Evolutionary conservation across 768 basidiomycete species (phyloP).

Genomic region (Boletus huronensis): DNA sequence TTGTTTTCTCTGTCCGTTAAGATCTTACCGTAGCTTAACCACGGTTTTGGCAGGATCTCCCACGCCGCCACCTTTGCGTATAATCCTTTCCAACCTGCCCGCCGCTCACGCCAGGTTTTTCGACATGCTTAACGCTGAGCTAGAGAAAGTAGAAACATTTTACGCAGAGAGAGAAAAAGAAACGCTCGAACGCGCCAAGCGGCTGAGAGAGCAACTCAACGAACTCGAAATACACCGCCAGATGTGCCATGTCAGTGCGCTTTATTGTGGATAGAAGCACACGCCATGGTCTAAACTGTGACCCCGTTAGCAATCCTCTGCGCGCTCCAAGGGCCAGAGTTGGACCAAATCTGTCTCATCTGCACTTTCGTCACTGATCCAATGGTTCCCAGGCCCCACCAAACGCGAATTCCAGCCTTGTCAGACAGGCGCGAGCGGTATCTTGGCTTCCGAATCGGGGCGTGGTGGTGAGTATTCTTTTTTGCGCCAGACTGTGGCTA

Average conservation of each 20-base stretch:
- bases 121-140: slow-evolving; percentile 64
- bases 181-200: slow-evolving; percentile 44
- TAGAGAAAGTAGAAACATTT: slow-evolving; percentile 84
- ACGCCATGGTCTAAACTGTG: neutral
- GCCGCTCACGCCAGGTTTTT: slow-evolving; percentile 70
- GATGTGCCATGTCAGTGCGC: slow-evolving; percentile 47
- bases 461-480: slow-evolving; percentile 9
- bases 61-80: slow-evolving; percentile 38
- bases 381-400: neutral
- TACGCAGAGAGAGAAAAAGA: slow-evolving; percentile 67
- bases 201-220: slow-evolving; percentile 63
- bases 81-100: slow-evolving; percentile 52
- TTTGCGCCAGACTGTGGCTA: neutral
- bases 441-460: slow-evolving; percentile 18
- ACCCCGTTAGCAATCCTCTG: slow-evolving; percentile 10
- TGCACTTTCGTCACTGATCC: slow-evolving; percentile 1
- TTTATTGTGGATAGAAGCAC: neutral
- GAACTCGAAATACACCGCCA: slow-evolving; percentile 70
- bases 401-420: neutral
- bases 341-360: slow-evolving; percentile 11
- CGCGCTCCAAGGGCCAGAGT: neutral
- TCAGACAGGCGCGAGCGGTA: neutral
- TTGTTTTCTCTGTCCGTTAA: neutral
- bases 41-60: neutral
- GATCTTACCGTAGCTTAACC: neutral